Conservation (phyloP, 768 basidiomycete species). For the Polyporus arcularius region DNA sequence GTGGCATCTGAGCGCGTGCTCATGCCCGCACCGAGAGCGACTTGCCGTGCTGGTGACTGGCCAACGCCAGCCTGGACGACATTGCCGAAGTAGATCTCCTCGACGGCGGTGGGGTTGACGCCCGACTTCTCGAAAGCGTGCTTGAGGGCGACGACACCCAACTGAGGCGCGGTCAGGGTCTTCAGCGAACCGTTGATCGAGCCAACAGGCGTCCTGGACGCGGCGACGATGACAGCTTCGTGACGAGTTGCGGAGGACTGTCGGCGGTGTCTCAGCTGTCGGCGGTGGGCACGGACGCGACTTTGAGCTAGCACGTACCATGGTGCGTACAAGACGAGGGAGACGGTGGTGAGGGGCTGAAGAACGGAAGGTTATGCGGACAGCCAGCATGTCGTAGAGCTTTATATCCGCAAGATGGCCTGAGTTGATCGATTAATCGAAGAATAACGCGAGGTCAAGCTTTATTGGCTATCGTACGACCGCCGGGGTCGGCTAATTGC, state of each 20-base stretch:
- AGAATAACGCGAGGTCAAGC: conserved; percentile 16
- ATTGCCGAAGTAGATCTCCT: conserved; percentile 97
- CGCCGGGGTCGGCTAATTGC: neutral
- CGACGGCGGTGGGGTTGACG: conserved; percentile 79
- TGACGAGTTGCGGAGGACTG: conserved; percentile 37
- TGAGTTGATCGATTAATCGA: conserved; percentile 20
- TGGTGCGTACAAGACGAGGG: conserved; percentile 27
- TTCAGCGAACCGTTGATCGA: conserved; percentile 91
- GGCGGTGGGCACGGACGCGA: neutral
- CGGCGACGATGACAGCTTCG: conserved; percentile 93
- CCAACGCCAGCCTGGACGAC: conserved; percentile 98
- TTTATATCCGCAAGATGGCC: conserved; percentile 22
- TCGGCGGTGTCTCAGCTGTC: conserved; percentile 36
- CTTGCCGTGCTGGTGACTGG: conserved; percentile 97
- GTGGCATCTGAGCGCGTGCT: conserved; percentile 89
- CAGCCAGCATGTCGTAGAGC: conserved; percentile 21
- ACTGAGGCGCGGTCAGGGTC: conserved; percentile 85
- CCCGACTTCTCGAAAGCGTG: conserved; percentile 82
- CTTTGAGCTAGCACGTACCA: conserved; percentile 25
- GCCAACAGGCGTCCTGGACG: conserved; percentile 91
- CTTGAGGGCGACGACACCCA: conserved; percentile 87
- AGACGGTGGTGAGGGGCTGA: conserved; percentile 36
- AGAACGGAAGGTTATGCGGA: conserved; percentile 32
- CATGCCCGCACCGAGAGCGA: conserved; percentile 88
- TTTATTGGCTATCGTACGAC: conserved; percentile 26